Evolutionary conservation across 75 land plant species (phyloP), one percentile per base, ranked within the genome.

Genomic region (Sequoia sempervirens): DNA sequence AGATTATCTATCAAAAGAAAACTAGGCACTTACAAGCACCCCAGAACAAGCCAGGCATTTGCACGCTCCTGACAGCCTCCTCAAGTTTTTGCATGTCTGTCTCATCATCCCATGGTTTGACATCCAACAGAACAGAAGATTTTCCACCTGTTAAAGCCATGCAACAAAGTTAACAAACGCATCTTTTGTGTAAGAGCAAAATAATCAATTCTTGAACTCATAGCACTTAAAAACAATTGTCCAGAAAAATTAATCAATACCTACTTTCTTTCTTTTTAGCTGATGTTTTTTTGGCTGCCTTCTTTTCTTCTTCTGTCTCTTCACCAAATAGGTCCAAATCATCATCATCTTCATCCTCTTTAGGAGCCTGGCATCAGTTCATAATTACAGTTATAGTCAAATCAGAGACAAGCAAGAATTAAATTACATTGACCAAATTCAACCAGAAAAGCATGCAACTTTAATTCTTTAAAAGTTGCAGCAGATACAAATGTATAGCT

Each of bases 81-180:
- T 95, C 99, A 58, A 97, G 91, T 85, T 93, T 93, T 76, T 89
- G 82, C 99, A 96, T 97, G 91, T 97, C 99, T 23, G 99, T 97
- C 80, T 97, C 99, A 86, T 97, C 99, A 88, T 97, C 99, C 99
- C 99, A 96, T 18, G 99, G 99, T 81, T 97, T 97, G 45, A 97
- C 94, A 87, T 97, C 99, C 91, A 97, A 74, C 34, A 96, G 84
- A 46, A 96, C 95, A 34, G 99, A 97, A 2, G 99, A 97, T 84
- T 97, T 97, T 32, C 99, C 99, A 95, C 83, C 96, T 93, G 88
- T 38, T 38, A 32, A 74, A n/a, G 56, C 13, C 28, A 50, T 28
- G 47, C 68, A 82, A 18, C 50, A 37, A 87, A 82, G 36, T 81
- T 34, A 81, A 34, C 30, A 81, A 28, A 78, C 7, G 15, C 30